Evolutionary conservation across 495 filamentous ascomycete genomes (phyloP), one percentile per base, ranked within the genome.

Genomic region (Penicillium diatomitis): DNA sequence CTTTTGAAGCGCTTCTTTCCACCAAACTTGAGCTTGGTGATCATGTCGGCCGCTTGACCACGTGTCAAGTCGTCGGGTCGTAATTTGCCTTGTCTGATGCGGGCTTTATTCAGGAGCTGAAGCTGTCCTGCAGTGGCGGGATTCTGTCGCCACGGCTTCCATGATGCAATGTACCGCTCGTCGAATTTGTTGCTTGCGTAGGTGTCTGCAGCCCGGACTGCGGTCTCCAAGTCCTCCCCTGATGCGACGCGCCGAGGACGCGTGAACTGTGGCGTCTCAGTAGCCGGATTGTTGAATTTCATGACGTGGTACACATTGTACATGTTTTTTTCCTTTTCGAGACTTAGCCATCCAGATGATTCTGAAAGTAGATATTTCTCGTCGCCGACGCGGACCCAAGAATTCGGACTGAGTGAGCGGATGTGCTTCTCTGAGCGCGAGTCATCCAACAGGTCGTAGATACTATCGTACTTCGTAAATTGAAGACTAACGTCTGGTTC

Each of bases 391-490:
- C 80, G 77, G 1, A 97, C 91, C 92, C 92, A 99, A 2, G 86
- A 72, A 54, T 84, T 63, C 10, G 56, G 70, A 57, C 88, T 95
- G 20, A 94, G 68, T 10, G 72, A 70, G 37, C 89, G 79, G 51
- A 99, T 88, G 53, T 94, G 82, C 31, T 69, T 73, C 49, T 96
- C 89, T 34, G 76, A 77, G 7, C 80, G 81, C 5, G 83, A 81
- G 62, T 97, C 92, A n/a, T 79, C 74, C 10, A 99, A 81, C 31
- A 99, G 75, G 58, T 96, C 91, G 55, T 84, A 82, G 20, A 99
- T 79, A 1, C 82, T 88, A 49, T 90, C 87, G 55, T 97, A 99
- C 52, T 92, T 86, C 10, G 85, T 90, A 53, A 96, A 95, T 1
- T 64, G 65, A 6, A 73, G 49, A 28, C 61, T 63, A 32, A 68